These are phyloP conservation scores for Cercospora janseana DNA, from an alignment of 2,329 filamentous ascomycete species.

Conservation along the genomic window DNA sequence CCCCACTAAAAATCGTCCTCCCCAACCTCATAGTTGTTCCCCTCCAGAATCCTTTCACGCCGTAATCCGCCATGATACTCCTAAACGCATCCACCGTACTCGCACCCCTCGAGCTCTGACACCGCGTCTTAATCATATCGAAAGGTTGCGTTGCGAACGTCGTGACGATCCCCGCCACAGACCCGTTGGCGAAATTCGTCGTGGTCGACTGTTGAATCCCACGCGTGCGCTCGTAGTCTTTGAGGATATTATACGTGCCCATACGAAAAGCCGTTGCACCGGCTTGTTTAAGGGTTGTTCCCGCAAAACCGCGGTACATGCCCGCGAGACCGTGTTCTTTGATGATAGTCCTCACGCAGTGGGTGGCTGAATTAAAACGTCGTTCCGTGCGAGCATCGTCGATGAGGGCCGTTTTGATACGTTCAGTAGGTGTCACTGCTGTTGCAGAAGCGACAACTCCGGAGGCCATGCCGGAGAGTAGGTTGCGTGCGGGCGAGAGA, in stretches of 20 bases:
- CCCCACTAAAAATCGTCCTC: slow-evolving; percentile 63
- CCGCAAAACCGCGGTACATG: slow-evolving; percentile 59
- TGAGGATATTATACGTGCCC: slow-evolving; percentile 62
- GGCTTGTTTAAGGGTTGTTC: slow-evolving; percentile 62
- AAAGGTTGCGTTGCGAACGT: slow-evolving; percentile 61
- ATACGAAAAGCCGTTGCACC: slow-evolving; percentile 61
- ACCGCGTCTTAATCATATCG: slow-evolving; percentile 63
- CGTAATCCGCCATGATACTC: slow-evolving; percentile 56
- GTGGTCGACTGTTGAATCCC: slow-evolving; percentile 51
- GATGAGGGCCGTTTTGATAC: slow-evolving; percentile 67
- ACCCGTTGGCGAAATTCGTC: slow-evolving; percentile 62
- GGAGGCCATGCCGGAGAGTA: slow-evolving; percentile 64
- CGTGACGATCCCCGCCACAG: slow-evolving; percentile 59
- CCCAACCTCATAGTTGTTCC: slow-evolving; percentile 68
- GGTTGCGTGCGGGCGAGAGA: slow-evolving; percentile 55
- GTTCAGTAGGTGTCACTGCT: slow-evolving; percentile 67
- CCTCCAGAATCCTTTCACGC: slow-evolving; percentile 62
- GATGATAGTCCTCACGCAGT: slow-evolving; percentile 53
- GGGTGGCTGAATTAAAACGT: slow-evolving; percentile 51
- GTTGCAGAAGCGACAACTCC: slow-evolving; percentile 61
- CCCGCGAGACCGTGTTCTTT: slow-evolving; percentile 54
- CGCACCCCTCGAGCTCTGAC: slow-evolving; percentile 59
- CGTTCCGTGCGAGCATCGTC: slow-evolving; percentile 56
- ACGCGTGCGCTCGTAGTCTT: slow-evolving; percentile 54
- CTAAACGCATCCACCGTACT: slow-evolving; percentile 57